These are phyloP conservation scores for Quercus lobata DNA, from an alignment of 331 rosid genomes.

Conservation along the genomic window DNA sequence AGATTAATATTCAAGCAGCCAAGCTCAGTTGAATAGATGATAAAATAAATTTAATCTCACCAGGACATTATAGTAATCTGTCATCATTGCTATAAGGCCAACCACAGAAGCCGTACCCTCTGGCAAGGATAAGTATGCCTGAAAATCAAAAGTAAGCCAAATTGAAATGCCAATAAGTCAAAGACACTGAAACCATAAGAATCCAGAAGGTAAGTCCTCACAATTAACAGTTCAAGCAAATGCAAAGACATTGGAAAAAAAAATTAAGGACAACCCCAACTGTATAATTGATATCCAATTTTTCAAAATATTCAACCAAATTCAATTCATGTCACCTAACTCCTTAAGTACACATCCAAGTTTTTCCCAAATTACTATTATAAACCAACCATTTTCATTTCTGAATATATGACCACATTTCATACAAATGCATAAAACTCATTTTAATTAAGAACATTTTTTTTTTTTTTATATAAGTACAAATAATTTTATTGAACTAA, in stretches of 20 bases:
- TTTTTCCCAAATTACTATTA: slow-evolving; percentile 9
- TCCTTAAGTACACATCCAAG: not conserved
- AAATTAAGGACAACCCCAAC: not conserved
- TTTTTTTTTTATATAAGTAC: too few relatives aligned
- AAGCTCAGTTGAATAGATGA: slow-evolving; percentile 8
- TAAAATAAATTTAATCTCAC: slow-evolving; percentile 33
- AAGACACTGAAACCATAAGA: slow-evolving; percentile 14
- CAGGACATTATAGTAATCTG: slow-evolving; percentile 82
- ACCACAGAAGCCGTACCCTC: slow-evolving; percentile 84
- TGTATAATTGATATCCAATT: not conserved
- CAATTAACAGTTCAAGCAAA: not conserved
- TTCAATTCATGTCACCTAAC: not conserved
- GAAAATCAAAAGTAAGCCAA: slow-evolving; percentile 23
- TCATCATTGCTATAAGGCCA: slow-evolving; percentile 84
- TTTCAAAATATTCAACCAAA: not conserved
- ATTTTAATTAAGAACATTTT: not conserved
- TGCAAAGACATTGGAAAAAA: not conserved
- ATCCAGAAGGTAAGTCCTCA: slow-evolving; percentile 11
- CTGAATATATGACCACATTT: slow-evolving; percentile 6
- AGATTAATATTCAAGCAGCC: not conserved
- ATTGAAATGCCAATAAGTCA: slow-evolving; percentile 5
- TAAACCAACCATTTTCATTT: slow-evolving; percentile 6
- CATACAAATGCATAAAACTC: not conserved
- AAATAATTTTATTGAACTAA: too few relatives aligned
- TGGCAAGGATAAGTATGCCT: slow-evolving; percentile 89